phyloP scores from a whole-genome alignment of 208 protist genomes.

The Strigomonas galati region DNA sequence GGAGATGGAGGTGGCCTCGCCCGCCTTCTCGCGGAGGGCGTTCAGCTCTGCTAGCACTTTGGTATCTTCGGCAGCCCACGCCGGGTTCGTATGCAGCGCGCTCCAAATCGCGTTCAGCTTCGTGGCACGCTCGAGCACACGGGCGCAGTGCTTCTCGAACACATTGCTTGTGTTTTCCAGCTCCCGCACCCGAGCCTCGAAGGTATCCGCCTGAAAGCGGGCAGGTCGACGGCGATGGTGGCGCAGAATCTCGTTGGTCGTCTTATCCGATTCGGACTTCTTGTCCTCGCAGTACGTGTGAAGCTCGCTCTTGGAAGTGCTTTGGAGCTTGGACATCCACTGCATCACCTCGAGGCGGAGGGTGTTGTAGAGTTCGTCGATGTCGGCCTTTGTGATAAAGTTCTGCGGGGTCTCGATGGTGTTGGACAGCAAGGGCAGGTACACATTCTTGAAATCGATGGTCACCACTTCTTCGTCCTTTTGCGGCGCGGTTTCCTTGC shows the following conservation, averaged over 20 bases:
- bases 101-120: slow-evolving; percentile 40
- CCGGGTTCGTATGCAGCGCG: slow-evolving; percentile 24
- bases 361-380: slow-evolving; percentile 34
- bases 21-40: slow-evolving; percentile 32
- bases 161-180: slow-evolving; percentile 44
- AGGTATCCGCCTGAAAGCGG: slow-evolving; percentile 69
- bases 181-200: slow-evolving; percentile 76
- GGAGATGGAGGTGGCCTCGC: slow-evolving; percentile 38
- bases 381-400: slow-evolving; percentile 20
- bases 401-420: slow-evolving; percentile 21
- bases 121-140: slow-evolving; percentile 50
- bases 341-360: slow-evolving; percentile 31
- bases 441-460: slow-evolving; percentile 25
- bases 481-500: neutral
- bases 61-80: slow-evolving; percentile 26
- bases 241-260: slow-evolving; percentile 53
- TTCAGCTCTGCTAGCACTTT: slow-evolving; percentile 39
- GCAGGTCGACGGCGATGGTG: slow-evolving; percentile 77
- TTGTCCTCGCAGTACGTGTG: slow-evolving; percentile 17
- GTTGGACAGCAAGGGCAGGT: slow-evolving; percentile 29
- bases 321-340: slow-evolving; percentile 33
- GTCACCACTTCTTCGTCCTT: neutral
- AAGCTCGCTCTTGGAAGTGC: slow-evolving; percentile 5
- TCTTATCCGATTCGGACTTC: slow-evolving; percentile 16
- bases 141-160: slow-evolving; percentile 50